Conservation (phyloP, 768 basidiomycete species). For the Lentinula boryana region DNA sequence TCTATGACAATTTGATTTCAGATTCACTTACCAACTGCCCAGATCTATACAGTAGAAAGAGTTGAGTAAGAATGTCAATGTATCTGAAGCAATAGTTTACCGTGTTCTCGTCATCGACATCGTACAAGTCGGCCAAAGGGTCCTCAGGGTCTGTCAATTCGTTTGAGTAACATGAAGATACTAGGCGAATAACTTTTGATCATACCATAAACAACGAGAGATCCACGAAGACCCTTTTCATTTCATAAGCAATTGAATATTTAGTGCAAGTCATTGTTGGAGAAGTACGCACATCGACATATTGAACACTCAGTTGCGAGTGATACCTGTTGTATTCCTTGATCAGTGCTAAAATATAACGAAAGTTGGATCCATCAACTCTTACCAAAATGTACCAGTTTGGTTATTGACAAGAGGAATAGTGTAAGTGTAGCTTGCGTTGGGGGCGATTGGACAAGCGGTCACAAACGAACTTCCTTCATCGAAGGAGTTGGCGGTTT, state of each 20-base stretch:
- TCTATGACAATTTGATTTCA: slow-evolving; percentile 13
- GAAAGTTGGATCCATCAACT: neutral
- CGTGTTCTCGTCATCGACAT: slow-evolving; percentile 21
- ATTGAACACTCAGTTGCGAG: neutral
- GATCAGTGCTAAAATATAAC: neutral
- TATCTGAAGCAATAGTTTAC: neutral
- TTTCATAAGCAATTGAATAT: neutral
- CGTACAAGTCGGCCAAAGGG: slow-evolving; percentile 33
- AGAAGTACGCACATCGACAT: slow-evolving; percentile 12
- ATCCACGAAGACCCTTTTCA: slow-evolving; percentile 24
- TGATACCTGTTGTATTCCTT: neutral
- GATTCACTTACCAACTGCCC: slow-evolving; percentile 6
- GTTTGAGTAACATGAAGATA: neutral
- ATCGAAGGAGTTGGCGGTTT: slow-evolving; percentile 17
- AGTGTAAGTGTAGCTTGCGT: slow-evolving; percentile 27
- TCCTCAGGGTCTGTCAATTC: slow-evolving; percentile 26
- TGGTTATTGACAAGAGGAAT: slow-evolving; percentile 28
- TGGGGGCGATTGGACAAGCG: slow-evolving; percentile 35
- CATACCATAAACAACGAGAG: slow-evolving; percentile 26
- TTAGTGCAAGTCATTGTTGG: neutral
- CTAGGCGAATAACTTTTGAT: slow-evolving; percentile 7
- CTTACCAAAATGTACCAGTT: slow-evolving; percentile 18
- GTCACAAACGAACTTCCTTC: slow-evolving; percentile 38
- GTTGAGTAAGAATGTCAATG: neutral
- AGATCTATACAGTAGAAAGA: neutral